phyloP scores from a whole-genome alignment of 805 yeast genomes.

The Spathaspora girioi region DNA sequence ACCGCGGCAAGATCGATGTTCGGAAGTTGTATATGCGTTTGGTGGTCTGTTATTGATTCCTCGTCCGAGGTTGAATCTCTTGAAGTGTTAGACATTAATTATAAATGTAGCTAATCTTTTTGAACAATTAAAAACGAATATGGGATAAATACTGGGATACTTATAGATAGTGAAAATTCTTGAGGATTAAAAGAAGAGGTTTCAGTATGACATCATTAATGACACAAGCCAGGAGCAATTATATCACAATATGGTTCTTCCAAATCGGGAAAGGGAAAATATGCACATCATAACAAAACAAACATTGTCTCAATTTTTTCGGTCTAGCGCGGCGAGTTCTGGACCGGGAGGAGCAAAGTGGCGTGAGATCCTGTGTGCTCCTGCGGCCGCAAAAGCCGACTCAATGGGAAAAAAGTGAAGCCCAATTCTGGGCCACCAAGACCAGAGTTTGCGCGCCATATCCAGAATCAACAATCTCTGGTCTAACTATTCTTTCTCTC shows the following conservation, averaged over 20 bases:
- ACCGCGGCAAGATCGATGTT: slow-evolving; percentile 5
- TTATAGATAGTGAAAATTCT: not conserved
- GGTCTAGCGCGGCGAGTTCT: no score
- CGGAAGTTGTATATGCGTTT: slow-evolving; percentile 5
- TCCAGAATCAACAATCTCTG: no score
- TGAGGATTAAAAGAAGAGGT: not conserved
- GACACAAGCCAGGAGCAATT: not conserved
- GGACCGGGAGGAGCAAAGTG: no score
- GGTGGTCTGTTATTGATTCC: not conserved
- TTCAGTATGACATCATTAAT: not conserved
- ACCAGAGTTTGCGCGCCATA: no score
- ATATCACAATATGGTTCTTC: not conserved
- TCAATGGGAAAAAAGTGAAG: no score
- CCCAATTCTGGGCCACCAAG: no score
- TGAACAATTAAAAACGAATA: not conserved
- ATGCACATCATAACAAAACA: no score
- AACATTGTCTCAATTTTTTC: no score
- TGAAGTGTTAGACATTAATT: not conserved
- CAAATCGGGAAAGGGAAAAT: not conserved
- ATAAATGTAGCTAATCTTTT: not conserved
- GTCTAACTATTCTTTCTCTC: no score
- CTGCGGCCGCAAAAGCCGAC: no score
- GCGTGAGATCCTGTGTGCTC: no score
- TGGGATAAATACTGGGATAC: not conserved
- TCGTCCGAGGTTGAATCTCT: slow-evolving; percentile 2